phyloP scores from a whole-genome alignment of 208 protist genomes.

The Trypanosoma platydactyli region DNA sequence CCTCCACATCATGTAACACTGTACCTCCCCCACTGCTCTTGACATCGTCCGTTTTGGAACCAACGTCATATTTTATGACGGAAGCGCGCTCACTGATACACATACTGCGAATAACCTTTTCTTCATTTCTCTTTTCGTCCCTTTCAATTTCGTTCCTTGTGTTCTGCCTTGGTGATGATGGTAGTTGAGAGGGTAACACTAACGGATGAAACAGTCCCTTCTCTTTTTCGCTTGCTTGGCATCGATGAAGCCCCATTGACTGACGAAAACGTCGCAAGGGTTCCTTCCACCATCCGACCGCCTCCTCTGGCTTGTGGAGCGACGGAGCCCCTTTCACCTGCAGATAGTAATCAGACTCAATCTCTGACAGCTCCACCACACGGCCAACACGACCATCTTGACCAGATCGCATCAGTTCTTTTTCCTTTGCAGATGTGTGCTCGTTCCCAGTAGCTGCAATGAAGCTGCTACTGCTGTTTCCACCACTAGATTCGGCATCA shows the following conservation, averaged over 20 bases:
- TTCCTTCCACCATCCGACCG: conserved; percentile 54
- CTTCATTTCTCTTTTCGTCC: neutral
- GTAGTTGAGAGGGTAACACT: neutral
- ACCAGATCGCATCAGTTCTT: neutral
- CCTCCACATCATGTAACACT: conserved; percentile 7
- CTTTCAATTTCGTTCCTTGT: neutral
- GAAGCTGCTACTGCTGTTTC: neutral
- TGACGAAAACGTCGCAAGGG: conserved; percentile 33
- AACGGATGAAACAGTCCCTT: neutral
- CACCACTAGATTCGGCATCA: neutral
- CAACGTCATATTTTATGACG: neutral
- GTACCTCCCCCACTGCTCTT: neutral
- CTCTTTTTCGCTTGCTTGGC: no score
- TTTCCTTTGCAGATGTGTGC: neutral
- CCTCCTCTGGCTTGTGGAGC: conserved; percentile 21
- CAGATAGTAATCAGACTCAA: conserved; percentile 67
- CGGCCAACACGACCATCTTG: neutral
- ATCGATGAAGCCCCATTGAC: neutral
- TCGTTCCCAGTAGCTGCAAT: neutral
- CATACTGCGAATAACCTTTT: conserved; percentile 9
- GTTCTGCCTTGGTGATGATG: neutral
- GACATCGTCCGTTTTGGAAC: neutral
- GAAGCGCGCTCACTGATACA: conserved; percentile 20
- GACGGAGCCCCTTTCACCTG: conserved; percentile 38
- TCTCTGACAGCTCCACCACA: conserved; percentile 30